These are phyloP conservation scores for Aspergillus coremiiformis DNA, from an alignment of 495 filamentous ascomycete species.

Conservation along the genomic window DNA sequence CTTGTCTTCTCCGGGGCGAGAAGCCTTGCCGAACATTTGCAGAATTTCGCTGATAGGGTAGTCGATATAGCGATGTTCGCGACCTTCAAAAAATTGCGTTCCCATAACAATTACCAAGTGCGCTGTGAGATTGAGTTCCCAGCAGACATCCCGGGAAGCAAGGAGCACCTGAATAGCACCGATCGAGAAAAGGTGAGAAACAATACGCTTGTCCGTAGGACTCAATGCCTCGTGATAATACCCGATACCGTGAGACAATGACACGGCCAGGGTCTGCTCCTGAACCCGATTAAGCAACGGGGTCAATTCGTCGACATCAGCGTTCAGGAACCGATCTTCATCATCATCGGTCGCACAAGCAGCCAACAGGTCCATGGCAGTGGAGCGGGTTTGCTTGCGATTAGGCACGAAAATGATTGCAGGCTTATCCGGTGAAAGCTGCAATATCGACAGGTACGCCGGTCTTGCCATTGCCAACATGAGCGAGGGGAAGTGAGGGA, in stretches of 20 bases:
- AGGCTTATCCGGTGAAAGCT: conserved; percentile 80
- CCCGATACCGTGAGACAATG: conserved; percentile 90
- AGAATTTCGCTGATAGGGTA: conserved; percentile 94
- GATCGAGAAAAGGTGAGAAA: conserved; percentile 80
- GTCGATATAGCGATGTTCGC: conserved; percentile 96
- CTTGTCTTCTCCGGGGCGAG: conserved; percentile 70
- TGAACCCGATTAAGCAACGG: conserved; percentile 74
- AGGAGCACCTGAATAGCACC: conserved; percentile 91
- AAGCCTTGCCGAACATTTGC: conserved; percentile 98
- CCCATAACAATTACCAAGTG: conserved; percentile 95
- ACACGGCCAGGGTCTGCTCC: conserved; percentile 80
- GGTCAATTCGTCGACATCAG: conserved; percentile 69
- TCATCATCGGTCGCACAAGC: conserved; percentile 83
- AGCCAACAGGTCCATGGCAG: conserved; percentile 79
- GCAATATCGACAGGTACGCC: conserved; percentile 75
- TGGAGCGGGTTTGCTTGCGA: conserved; percentile 84
- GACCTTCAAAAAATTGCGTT: conserved; percentile 96
- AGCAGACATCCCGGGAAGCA: conserved; percentile 91
- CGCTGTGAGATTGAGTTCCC: conserved; percentile 84
- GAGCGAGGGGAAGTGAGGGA: conserved; percentile 92
- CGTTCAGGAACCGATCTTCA: conserved; percentile 87
- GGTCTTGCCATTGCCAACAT: conserved; percentile 99
- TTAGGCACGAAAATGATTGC: conserved; percentile 86
- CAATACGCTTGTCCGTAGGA: conserved; percentile 84
- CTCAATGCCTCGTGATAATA: conserved; percentile 95